Conservation (phyloP, 108 stramenopile species). For the Asterionellopsis glacialis region DNA sequence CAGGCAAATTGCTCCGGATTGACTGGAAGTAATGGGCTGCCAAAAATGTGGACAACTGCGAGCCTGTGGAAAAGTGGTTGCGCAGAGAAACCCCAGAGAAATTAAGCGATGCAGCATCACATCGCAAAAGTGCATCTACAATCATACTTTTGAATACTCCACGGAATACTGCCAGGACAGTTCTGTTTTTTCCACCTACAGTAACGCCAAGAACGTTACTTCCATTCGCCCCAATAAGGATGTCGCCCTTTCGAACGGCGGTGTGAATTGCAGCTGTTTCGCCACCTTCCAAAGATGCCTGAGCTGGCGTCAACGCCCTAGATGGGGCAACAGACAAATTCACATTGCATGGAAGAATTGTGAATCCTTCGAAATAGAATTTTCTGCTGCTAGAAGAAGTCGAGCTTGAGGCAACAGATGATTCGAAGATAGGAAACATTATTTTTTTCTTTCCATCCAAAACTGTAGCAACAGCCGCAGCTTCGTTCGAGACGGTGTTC, state of each 20-base stretch:
- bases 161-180: constrained; percentile 52
- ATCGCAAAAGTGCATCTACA: constrained; percentile 64
- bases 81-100: constrained; percentile 55
- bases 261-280: constrained; percentile 63
- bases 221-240: constrained; percentile 42
- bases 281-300: constrained; percentile 57
- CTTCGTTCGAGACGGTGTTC: background rate
- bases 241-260: constrained; percentile 80
- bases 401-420: constrained; percentile 11
- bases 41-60: constrained; percentile 50
- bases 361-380: constrained; percentile 64
- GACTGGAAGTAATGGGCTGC: constrained; percentile 73
- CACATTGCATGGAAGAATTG: constrained; percentile 48
- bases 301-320: constrained; percentile 46
- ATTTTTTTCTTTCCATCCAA: background rate
- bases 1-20: constrained; percentile 72
- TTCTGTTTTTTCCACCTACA: constrained; percentile 62
- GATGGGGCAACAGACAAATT: constrained; percentile 66
- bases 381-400: constrained; percentile 29
- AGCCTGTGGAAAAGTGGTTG: constrained; percentile 54
- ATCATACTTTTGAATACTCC: constrained; percentile 74
- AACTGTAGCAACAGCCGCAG: too few species aligned
- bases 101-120: constrained; percentile 61
- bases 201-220: constrained; percentile 53
- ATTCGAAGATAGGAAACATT: constrained; percentile 16